Percentiles rank a stretch among this genome's conserved stretches.
These are phyloP conservation scores for Candida hispaniensis DNA, from an alignment of 805 yeast species.

Conservation along the genomic window DNA sequence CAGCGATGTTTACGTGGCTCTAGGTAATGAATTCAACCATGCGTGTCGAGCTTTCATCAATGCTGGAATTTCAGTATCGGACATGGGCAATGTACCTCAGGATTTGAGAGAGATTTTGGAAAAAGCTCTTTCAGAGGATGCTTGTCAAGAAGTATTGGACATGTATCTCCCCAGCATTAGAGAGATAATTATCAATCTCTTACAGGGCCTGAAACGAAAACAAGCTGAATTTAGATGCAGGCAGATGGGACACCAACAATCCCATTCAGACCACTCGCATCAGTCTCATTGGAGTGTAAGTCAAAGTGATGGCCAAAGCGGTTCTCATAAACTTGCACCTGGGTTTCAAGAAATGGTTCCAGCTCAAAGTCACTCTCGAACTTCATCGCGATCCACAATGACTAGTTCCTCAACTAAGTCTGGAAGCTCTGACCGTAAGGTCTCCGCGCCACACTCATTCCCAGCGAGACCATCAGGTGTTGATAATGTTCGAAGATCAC, in stretches of 20 bases:
- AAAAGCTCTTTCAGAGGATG: constrained; percentile 72
- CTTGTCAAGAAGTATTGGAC: constrained; percentile 74
- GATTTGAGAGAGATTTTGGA: constrained; percentile 71
- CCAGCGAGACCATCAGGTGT: no score
- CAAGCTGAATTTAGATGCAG: constrained; percentile 45
- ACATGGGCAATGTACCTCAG: constrained; percentile 84
- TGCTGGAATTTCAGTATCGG: constrained; percentile 67
- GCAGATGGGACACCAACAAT: constrained; percentile 1
- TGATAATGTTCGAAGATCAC: no score
- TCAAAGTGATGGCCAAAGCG: no score
- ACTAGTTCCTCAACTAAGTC: no score
- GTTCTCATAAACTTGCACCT: no score
- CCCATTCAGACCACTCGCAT: constrained; percentile 4
- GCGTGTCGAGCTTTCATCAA: constrained; percentile 69
- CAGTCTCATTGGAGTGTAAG: no score
- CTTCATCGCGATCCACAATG: no score
- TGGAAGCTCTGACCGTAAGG: no score
- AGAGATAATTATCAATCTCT: constrained; percentile 68
- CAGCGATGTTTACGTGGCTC: constrained; percentile 78
- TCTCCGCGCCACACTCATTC: no score
- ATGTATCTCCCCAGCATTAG: constrained; percentile 73
- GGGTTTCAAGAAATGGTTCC: no score
- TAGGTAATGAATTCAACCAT: constrained; percentile 88
- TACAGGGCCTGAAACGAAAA: constrained; percentile 71
- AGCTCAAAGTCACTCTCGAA: no score